Percentiles rank a stretch among this genome's conserved stretches.
Evolutionary conservation across 164 flowering plant species (phyloP).

Genomic region (Tetracentron sinense): DNA sequence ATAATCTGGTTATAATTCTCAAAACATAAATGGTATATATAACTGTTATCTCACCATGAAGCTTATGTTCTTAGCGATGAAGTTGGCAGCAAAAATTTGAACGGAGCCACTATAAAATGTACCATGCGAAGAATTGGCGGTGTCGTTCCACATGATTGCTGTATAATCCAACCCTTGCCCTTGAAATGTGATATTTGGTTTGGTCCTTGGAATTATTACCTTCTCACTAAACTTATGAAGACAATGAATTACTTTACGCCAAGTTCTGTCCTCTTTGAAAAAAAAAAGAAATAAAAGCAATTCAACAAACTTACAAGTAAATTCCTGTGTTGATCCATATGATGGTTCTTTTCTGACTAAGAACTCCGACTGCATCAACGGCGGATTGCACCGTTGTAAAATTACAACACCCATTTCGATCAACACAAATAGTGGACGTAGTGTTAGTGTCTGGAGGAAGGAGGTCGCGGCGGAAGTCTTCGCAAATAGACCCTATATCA

Average conservation of each 20-base stretch:
- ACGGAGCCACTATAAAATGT: conserved; percentile 81
- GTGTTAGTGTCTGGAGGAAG: conserved; percentile 71
- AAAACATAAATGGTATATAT: no score
- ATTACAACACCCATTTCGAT: conserved; percentile 82
- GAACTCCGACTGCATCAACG: conserved; percentile 49
- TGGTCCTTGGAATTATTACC: conserved; percentile 57
- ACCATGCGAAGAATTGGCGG: conserved; percentile 73
- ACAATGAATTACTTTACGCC: not conserved
- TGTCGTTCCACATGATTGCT: conserved; percentile 86
- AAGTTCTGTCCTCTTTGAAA: not conserved
- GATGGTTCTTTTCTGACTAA: conserved; percentile 56
- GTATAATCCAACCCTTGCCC: conserved; percentile 82
- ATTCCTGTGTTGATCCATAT: conserved; percentile 83
- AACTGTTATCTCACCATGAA: conserved; percentile 62
- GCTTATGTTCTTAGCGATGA: conserved; percentile 87
- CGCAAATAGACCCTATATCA: conserved; percentile 38
- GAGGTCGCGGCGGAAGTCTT: conserved; percentile 48
- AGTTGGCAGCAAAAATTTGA: conserved; percentile 66
- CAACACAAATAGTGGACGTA: conserved; percentile 65
- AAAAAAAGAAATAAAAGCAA: not conserved
- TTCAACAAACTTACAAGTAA: conserved; percentile 52
- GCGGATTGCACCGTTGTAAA: conserved; percentile 88
- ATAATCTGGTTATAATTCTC: no score
- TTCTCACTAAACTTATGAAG: conserved; percentile 54
- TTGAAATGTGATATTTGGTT: conserved; percentile 84